Conservation (phyloP, 2,329 filamentous ascomycete genomes). For the Colletotrichum brevisporum region DNA sequence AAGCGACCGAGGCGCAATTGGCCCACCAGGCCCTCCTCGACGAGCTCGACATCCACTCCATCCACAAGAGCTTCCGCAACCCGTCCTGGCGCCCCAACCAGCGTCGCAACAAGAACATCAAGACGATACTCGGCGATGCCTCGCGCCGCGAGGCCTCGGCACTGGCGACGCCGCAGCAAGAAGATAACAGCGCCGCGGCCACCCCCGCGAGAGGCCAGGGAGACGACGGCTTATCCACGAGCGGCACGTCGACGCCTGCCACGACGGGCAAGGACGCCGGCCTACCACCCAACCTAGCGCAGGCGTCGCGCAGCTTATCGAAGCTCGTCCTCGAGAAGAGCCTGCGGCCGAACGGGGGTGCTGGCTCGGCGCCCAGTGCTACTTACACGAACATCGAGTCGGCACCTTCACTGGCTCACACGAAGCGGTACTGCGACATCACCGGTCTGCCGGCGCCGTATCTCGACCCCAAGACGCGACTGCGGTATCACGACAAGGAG, state of each 20-base stretch:
- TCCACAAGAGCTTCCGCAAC: constrained; percentile 92
- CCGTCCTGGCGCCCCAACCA: constrained; percentile 91
- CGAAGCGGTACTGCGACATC: constrained; percentile 94
- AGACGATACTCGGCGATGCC: constrained; percentile 93
- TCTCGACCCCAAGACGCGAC: constrained; percentile 91
- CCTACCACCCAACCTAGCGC: constrained; percentile 81
- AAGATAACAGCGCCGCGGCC: constrained; percentile 80
- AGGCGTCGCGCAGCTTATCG: constrained; percentile 87
- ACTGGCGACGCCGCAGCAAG: constrained; percentile 79
- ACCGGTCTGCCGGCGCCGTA: constrained; percentile 94
- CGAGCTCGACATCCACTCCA: constrained; percentile 89
- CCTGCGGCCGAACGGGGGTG: constrained; percentile 59
- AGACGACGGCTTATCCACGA: constrained; percentile 69
- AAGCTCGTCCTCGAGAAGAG: constrained; percentile 92
- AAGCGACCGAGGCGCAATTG: constrained; percentile 80
- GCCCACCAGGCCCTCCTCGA: constrained; percentile 90
- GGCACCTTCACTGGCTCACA: constrained; percentile 87
- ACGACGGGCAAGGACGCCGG: constrained; percentile 52
- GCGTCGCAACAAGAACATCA: constrained; percentile 98
- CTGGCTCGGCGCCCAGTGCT: constrained; percentile 73
- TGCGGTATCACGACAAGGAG: constrained; percentile 94
- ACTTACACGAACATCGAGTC: constrained; percentile 98
- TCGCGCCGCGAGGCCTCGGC: constrained; percentile 85
- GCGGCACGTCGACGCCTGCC: constrained; percentile 70
- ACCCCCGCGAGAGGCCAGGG: constrained; percentile 65